Conservation (phyloP, 1,284 basidiomycete genomes). For the Ganoderma leucocontextum region DNA sequence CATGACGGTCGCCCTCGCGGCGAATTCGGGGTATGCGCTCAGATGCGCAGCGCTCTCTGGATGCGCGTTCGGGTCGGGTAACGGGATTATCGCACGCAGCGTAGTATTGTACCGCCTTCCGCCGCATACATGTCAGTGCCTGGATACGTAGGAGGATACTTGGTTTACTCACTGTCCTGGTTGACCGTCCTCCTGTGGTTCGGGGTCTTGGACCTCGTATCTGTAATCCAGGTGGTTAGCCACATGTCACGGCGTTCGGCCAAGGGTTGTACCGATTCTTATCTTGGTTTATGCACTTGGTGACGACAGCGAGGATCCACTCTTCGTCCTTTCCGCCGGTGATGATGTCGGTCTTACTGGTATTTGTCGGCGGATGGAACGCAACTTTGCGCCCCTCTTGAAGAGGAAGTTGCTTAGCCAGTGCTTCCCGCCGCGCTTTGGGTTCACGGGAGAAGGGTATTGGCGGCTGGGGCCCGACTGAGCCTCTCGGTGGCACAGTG, state of each 20-base stretch:
- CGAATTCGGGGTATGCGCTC: conserved; percentile 74
- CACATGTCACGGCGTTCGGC: conserved; percentile 16
- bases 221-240: conserved; percentile 45
- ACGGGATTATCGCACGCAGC: conserved; percentile 73
- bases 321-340: conserved; percentile 67
- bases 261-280: conserved; percentile 61
- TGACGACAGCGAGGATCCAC: conserved; percentile 84
- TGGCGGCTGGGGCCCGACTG: conserved; percentile 62
- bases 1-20: conserved; percentile 76
- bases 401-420: conserved; percentile 69
- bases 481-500: conserved; percentile 61
- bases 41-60: conserved; percentile 67
- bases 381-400: conserved; percentile 79
- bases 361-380: conserved; percentile 68
- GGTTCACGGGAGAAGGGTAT: conserved; percentile 70
- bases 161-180: conserved; percentile 64
- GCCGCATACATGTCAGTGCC: conserved; percentile 13
- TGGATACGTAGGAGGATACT: conserved; percentile 9
- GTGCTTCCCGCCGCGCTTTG: conserved; percentile 67
- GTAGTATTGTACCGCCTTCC: conserved; percentile 74
- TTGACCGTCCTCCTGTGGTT: conserved; percentile 79
- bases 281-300: conserved; percentile 71
- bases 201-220: conserved; percentile 84
- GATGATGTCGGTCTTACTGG: conserved; percentile 55
- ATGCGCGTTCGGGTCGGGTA: conserved; percentile 73